Base-by-base conservation (phyloP, 2,329 filamentous ascomycete genomes). In the Sarocladium kiliense region DNA sequence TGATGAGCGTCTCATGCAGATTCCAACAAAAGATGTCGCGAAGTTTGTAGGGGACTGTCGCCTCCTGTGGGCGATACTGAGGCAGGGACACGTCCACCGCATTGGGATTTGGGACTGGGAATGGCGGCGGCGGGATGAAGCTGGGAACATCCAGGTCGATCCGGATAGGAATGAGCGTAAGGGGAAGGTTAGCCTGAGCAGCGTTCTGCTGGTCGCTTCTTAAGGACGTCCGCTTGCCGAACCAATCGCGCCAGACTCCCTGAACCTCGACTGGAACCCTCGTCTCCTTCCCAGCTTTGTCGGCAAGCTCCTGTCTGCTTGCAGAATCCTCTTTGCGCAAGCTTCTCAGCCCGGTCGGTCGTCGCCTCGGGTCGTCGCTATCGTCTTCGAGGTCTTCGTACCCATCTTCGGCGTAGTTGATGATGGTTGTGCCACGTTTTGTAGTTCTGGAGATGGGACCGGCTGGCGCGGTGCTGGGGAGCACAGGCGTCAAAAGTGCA, bases 11-110 rank as follows among this genome's bases (percentile, higher is more conserved):
- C 74, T 99, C 94, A 71, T 97, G 93, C 14, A 99, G 79, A 65
- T 99, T 99, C 94, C 94, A 99, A 54, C 97, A 74, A 64, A 99
- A 97, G n/a, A 89, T 88, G 64, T 99, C 94, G 64, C 95, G 91
- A 56, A 99, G 78, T 59, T 94, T 85, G 71, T 91, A 97, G 2
- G 90, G 88, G 1, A 91, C 85, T 14, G 91, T 91, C 58, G 83
- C 73, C 59, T 97, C 93, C 55, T 88, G 88, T 55, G 81, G 79
- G 64, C 87, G 86, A 73, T 95, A 97, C 55, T 91, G 85, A 14
- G 90, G 86, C 53, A 89, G 76, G 4, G 82, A 84, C 57, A 88
- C 84, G 65, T 96, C 88, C 62, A 86, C 81, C 16, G 78, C 77
- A 30, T 73, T 77, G 56, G 85, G 83, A 57, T 81, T 78, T 11